Percentiles rank a stretch among this genome's conserved stretches.
These are phyloP conservation scores for Neurospora crassa DNA, from an alignment of 2,329 filamentous ascomycete genomes.

Conservation along the genomic window DNA sequence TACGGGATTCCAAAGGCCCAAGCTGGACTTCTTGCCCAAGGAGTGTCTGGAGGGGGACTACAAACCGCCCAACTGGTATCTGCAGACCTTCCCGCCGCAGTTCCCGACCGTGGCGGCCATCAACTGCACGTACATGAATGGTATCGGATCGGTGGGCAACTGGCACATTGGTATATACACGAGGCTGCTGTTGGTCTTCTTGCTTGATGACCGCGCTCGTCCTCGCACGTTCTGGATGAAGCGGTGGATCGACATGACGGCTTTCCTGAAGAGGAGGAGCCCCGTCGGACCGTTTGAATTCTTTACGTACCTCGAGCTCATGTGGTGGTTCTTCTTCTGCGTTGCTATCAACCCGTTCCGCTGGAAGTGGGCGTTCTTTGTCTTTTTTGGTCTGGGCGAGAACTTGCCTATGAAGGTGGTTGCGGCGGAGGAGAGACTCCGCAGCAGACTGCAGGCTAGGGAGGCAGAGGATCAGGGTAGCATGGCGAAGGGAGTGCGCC, in stretches of 20 bases:
- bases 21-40: constrained; percentile 61
- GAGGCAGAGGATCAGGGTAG: constrained; percentile 22
- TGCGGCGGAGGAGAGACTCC: constrained; percentile 51
- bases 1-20: constrained; percentile 69
- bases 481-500: constrained; percentile 6
- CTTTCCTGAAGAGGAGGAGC: constrained; percentile 56
- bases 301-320: constrained; percentile 75
- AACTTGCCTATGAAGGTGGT: constrained; percentile 58
- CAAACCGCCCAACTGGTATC: constrained; percentile 75
- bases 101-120: constrained; percentile 69
- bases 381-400: constrained; percentile 66
- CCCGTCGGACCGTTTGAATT: constrained; percentile 77
- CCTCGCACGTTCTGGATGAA: constrained; percentile 69
- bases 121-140: constrained; percentile 72
- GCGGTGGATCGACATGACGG: constrained; percentile 79
- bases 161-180: constrained; percentile 90
- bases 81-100: constrained; percentile 72
- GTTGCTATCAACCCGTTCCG: constrained; percentile 74
- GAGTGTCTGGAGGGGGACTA: constrained; percentile 68
- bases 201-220: constrained; percentile 66
- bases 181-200: constrained; percentile 75
- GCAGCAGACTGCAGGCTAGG: constrained; percentile 33
- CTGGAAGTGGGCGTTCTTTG: constrained; percentile 84
- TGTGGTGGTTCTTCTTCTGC: constrained; percentile 80
- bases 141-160: constrained; percentile 74